Base-by-base conservation (phyloP, 345 rosid species). In the Chamaenerion angustifolium region DNA sequence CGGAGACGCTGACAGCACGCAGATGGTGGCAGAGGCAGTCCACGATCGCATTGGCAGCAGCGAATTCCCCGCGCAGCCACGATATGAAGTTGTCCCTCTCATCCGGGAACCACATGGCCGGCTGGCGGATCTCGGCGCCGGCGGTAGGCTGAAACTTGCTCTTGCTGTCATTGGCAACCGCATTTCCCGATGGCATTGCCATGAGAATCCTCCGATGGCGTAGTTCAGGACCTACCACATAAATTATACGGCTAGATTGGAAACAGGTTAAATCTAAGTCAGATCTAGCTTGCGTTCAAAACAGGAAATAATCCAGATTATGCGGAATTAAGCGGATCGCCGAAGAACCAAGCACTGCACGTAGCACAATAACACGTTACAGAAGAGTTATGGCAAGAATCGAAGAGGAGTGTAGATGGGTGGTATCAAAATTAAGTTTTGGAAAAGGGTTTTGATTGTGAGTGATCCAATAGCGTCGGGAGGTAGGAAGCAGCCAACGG, bases 1-100 rank as follows among this genome's bases (percentile, higher is more conserved):
- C 82, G 0, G 74, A 78, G 40, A 78, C 95, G 4, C 95, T 90
- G 2, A 79, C 64, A 0, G 76, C 58, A 8, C 71, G 56, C 48
- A 92, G 56, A 61, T 92, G 96, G 4, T 79, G 77, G 49, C 85
- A 79, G 15, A 92, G 77, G 8, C 76, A 66, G 60, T 88, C 90
- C 41, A 92, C 85, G 4, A 88, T 88, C 6, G 95, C 88, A 52
- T 92, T 92, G 51, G 99, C 88, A 0, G 99, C 95, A 0, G 96
- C 96, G 8, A 92, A 88, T 64, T 92, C 96, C 46, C 86, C 76
- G 10, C 90, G 76, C 51, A 92, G 54, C 99, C 99, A 92, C 12
- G 77, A 71, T 54, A 88, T 82, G 41, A 88, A 85, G 51, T 70
- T 78, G 27, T 92, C 99, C 11, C 95, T 68, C 71, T 77, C 95